Evolutionary conservation across 768 basidiomycete genomes (phyloP), one percentile per base, ranked within the genome.

Genomic region (Cystobasidium onofrii): DNA sequence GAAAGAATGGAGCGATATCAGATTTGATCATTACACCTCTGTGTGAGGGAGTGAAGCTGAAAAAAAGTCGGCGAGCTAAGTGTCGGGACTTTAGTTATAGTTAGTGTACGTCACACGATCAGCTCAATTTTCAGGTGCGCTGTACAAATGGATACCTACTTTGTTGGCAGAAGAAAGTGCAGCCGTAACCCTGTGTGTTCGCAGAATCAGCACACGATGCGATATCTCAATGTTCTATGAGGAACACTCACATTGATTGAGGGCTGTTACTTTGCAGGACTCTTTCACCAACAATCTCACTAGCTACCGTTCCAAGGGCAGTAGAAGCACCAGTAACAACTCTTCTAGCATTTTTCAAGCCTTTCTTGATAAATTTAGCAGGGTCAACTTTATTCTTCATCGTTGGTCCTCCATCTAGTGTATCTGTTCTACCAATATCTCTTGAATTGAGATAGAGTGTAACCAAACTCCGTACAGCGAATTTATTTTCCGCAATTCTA

Each of bases 291-390:
- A 86, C 84, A 76, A 87, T 87, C 78, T 87, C 86, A 20, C 83
- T 84, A 9, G 86, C 87, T 67, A 88, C 86, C 74, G 86, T 87
- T 31, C 87, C 86, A 18, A 88, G 81, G 0, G 84, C 86, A 25
- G 91, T 91, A 1, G 92, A 92, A 0, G 90, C 91, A 1, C 88
- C 89, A 23, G 89, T 89, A 2, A 90, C 91, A 20, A 86, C 91
- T 36, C 81, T 81, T n/a, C 77, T 86, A 15, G 91, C 85, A 25
- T 89, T 90, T 76, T 87, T 85, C 69, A 90, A 81, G 0, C 90
- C 85, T 78, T 85, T 87, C 80, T 87, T 89, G 77, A 93, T 84
- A 55, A 90, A 82, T 29, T 84, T 83, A 73, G 83, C 85, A 1
- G 90, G 87, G 76, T 87, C 86, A 63, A 84, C 79, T 61, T 52